Evolutionary conservation across 2,329 filamentous ascomycete genomes (phyloP).

Genomic region (Uncinocarpus reesii): DNA sequence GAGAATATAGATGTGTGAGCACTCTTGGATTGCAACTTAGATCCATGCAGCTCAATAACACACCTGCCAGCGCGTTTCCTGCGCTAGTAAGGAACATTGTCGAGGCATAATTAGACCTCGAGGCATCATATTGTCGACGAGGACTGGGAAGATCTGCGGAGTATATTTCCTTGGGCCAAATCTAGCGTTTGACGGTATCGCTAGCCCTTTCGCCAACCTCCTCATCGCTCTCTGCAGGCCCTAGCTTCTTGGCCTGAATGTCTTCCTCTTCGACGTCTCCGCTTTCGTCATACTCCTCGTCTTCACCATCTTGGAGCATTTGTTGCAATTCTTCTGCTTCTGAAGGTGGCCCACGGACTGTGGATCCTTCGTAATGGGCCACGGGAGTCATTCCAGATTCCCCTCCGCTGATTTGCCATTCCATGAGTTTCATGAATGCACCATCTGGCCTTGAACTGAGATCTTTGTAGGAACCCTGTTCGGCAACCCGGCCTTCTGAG

Average conservation of each 20-base stretch:
- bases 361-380: slow-evolving; percentile 15
- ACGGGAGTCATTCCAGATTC: slow-evolving; percentile 38
- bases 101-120: too few relatives aligned
- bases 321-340: slow-evolving; percentile 45
- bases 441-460: slow-evolving; percentile 64
- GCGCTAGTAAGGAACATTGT: too few relatives aligned
- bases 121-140: too few relatives aligned
- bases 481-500: slow-evolving; percentile 76
- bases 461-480: slow-evolving; percentile 73
- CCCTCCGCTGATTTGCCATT: slow-evolving; percentile 92
- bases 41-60: too few relatives aligned
- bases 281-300: slow-evolving; percentile 28
- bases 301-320: slow-evolving; percentile 29
- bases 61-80: too few relatives aligned
- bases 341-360: slow-evolving; percentile 29
- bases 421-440: slow-evolving; percentile 92
- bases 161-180: neutral
- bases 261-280: slow-evolving; percentile 13
- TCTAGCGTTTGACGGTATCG: slow-evolving; percentile 6
- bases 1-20: neutral
- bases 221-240: slow-evolving; percentile 8
- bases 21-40: neutral
- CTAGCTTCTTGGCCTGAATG: neutral
- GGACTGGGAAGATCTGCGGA: too few relatives aligned
- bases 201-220: slow-evolving; percentile 7